These are phyloP conservation scores for Cystofilobasidium macerans DNA, from an alignment of 768 basidiomycete genomes.

Conservation along the genomic window DNA sequence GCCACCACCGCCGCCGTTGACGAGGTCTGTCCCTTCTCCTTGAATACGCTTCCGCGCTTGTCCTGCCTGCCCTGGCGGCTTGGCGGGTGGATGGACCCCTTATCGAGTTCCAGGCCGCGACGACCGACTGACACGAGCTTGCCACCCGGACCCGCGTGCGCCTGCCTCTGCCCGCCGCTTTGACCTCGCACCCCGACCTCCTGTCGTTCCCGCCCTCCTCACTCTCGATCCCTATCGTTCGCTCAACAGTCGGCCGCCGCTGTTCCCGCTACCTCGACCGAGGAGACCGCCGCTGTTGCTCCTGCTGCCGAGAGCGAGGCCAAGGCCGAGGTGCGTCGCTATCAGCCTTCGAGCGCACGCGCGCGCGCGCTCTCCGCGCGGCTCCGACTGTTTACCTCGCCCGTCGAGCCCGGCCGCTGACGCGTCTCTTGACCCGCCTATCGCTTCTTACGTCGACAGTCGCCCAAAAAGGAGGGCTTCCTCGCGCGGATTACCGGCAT, in stretches of 20 bases:
- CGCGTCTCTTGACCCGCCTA: not conserved
- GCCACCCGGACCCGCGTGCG: too few relatives aligned
- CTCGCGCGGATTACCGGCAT: not conserved
- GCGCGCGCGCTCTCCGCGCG: too few relatives aligned
- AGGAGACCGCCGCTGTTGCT: not conserved
- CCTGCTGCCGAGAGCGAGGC: not conserved
- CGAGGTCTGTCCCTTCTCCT: not conserved
- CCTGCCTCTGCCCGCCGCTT: too few relatives aligned
- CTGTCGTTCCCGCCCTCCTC: not conserved
- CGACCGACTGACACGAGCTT: too few relatives aligned
- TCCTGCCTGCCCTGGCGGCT: not conserved
- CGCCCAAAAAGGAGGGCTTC: conserved; percentile 7
- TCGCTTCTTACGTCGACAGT: not conserved
- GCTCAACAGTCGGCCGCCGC: not conserved
- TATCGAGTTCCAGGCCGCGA: too few relatives aligned
- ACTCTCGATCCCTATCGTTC: not conserved
- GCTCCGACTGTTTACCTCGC: not conserved
- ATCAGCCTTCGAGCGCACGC: too few relatives aligned
- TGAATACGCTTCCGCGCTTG: too few relatives aligned
- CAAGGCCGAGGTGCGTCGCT: not conserved
- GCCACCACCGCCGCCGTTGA: not conserved
- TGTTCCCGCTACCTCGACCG: not conserved
- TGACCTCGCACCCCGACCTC: not conserved
- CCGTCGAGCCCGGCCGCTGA: not conserved
- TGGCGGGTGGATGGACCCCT: too few relatives aligned